Conservation (phyloP, 805 yeast genomes). For the Saturnispora sekii region DNA sequence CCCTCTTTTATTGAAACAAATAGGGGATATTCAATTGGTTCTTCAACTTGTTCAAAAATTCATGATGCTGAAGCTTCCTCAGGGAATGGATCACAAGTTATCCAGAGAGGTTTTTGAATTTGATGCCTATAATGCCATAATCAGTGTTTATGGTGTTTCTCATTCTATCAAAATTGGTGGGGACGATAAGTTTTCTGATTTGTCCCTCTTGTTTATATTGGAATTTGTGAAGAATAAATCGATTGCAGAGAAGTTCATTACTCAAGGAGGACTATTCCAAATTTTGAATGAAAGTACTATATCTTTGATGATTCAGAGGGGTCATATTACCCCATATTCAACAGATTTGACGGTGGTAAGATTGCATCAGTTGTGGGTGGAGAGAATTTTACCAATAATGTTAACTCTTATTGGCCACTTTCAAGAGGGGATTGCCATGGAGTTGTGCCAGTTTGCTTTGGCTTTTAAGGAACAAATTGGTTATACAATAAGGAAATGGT, state of each 20-base stretch:
- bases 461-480: slow-evolving; percentile 59
- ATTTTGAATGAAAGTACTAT: slow-evolving; percentile 67
- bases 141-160: slow-evolving; percentile 60
- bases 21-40: slow-evolving; percentile 57
- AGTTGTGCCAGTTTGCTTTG: slow-evolving; percentile 50
- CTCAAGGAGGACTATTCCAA: slow-evolving; percentile 49
- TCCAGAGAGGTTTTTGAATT: slow-evolving; percentile 43
- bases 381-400: slow-evolving; percentile 65
- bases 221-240: slow-evolving; percentile 53
- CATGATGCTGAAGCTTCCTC: slow-evolving; percentile 38
- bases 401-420: slow-evolving; percentile 50
- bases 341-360: slow-evolving; percentile 17
- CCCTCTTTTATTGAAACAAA: slow-evolving; percentile 34
- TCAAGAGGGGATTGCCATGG: slow-evolving; percentile 56
- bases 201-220: slow-evolving; percentile 55
- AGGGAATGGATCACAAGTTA: slow-evolving; percentile 38
- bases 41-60: slow-evolving; percentile 56
- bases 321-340: slow-evolving; percentile 43
- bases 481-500: slow-evolving; percentile 59
- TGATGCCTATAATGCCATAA: slow-evolving; percentile 52
- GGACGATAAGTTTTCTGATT: slow-evolving; percentile 64
- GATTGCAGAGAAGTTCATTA: slow-evolving; percentile 58
- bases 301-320: slow-evolving; percentile 56
- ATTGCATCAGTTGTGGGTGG: slow-evolving; percentile 75
- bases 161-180: slow-evolving; percentile 49